Percentiles rank a stretch among this genome's conserved stretches.
phyloP scores from a whole-genome alignment of 116 monocot genomes.

The Cymodocea nodosa region DNA sequence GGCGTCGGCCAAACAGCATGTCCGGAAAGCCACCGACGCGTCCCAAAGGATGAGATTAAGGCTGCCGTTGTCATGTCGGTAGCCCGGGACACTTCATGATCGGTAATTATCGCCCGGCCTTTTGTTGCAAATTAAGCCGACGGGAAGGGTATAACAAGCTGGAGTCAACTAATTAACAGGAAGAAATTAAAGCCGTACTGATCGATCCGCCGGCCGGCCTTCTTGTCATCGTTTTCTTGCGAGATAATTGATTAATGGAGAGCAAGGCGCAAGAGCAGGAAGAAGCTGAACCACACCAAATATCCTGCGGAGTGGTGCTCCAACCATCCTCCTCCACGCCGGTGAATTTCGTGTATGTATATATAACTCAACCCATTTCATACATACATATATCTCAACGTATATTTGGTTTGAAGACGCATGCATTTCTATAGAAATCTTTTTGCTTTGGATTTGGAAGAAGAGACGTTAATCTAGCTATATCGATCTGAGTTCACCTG shows the following conservation, averaged over 20 bases:
- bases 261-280: constrained; percentile 7
- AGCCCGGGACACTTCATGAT: neutral
- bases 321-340: constrained; percentile 52
- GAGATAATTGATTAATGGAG: neutral
- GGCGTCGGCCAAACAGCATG: neutral
- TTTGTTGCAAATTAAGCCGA: too few relatives aligned
- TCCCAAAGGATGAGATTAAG: too few relatives aligned
- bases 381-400: neutral
- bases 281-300: constrained; percentile 27
- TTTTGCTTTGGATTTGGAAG: too few relatives aligned
- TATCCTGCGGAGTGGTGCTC: constrained; percentile 40
- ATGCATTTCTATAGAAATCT: too few relatives aligned
- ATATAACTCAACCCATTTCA: neutral
- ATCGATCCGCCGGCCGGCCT: neutral
- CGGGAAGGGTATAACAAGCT: too few relatives aligned
- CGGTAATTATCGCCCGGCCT: neutral
- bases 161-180: constrained; percentile 1
- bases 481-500: too few relatives aligned
- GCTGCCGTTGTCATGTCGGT: neutral
- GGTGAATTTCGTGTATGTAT: constrained; percentile 43
- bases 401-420: too few relatives aligned
- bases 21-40: neutral
- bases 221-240: neutral
- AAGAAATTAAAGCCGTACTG: too few relatives aligned
- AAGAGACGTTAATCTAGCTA: neutral